A percentile compares a stretch with the other conserved stretches of the same genome.
phyloP scores from a whole-genome alignment of 306 rosid genomes.

The Castanea crenata region DNA sequence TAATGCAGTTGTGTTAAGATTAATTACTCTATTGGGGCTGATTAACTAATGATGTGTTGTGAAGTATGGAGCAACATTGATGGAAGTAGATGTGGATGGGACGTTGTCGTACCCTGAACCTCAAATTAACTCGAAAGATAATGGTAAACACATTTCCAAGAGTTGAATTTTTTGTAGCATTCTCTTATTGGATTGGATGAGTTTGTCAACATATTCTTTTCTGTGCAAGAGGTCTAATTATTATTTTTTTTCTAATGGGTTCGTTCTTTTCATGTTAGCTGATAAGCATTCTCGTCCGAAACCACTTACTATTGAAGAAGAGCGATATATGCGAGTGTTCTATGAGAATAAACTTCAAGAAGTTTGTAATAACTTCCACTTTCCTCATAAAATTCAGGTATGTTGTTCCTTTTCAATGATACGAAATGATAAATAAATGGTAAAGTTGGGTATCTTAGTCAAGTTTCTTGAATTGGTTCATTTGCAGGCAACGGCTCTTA shows the following conservation, averaged over 20 bases:
- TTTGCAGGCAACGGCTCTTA: conserved; percentile 85
- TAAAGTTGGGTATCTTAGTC: not conserved
- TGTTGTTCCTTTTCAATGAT: conserved; percentile 15
- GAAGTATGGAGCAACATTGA: conserved; percentile 49
- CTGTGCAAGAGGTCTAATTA: not conserved
- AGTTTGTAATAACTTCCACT: conserved; percentile 75
- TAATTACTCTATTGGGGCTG: not conserved
- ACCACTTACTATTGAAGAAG: conserved; percentile 62
- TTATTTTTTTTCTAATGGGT: not conserved
- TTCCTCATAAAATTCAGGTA: conserved; percentile 98
- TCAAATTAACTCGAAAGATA: conserved; percentile 33
- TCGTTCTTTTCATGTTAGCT: conserved; percentile 42
- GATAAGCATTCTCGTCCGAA: conserved; percentile 79
- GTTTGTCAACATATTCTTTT: not conserved
- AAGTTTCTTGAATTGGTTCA: conserved; percentile 29
- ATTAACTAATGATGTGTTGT: conserved; percentile 3
- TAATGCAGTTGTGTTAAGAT: not conserved
- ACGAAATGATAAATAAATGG: conserved; percentile 2
- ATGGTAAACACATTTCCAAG: conserved; percentile 29
- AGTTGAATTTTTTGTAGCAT: not conserved
- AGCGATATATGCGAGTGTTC: conserved; percentile 53
- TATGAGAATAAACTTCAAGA: conserved; percentile 61
- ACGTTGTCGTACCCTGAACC: conserved; percentile 43
- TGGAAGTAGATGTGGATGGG: conserved; percentile 51
- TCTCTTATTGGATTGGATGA: not conserved